A percentile compares a stretch with the other conserved stretches of the same genome.
Conservation (phyloP, 2,329 filamentous ascomycete genomes). For the Penicillium sp. region DNA sequence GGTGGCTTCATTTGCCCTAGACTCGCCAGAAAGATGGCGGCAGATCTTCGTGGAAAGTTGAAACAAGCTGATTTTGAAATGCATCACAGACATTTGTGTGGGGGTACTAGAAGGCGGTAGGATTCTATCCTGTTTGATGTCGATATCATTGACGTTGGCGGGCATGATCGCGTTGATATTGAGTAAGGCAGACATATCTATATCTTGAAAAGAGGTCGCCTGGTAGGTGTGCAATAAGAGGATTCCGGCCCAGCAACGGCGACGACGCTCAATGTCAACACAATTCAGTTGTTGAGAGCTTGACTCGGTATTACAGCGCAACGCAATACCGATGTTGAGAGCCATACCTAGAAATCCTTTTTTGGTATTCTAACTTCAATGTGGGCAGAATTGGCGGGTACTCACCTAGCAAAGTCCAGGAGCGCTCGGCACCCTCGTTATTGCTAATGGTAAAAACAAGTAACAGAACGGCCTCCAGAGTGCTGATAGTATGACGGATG, state of each 20-base stretch:
- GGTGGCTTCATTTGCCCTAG: slow-evolving; percentile 3
- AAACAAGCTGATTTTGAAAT: slow-evolving; percentile 30
- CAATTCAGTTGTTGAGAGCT: slow-evolving; percentile 7
- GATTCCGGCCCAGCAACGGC: slow-evolving; percentile 33
- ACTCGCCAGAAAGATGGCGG: slow-evolving; percentile 11
- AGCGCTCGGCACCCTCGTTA: slow-evolving; percentile 23
- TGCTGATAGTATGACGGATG: slow-evolving; percentile 27
- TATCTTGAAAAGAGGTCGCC: slow-evolving; percentile 23
- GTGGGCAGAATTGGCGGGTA: too few relatives aligned
- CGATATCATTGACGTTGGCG: slow-evolving; percentile 26
- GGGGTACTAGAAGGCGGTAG: slow-evolving; percentile 15
- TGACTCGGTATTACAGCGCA: slow-evolving; percentile 30
- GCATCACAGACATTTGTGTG: slow-evolving; percentile 35
- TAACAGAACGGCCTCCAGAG: slow-evolving; percentile 31
- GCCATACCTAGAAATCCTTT: too few relatives aligned
- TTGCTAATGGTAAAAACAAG: slow-evolving; percentile 31
- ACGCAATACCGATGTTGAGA: slow-evolving; percentile 29
- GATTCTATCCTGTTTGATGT: slow-evolving; percentile 14
- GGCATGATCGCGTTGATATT: slow-evolving; percentile 21
- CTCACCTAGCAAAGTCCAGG: slow-evolving; percentile 32
- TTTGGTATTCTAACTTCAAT: too few relatives aligned
- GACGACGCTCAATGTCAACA: slow-evolving; percentile 26
- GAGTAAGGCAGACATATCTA: slow-evolving; percentile 24
- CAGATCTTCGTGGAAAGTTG: slow-evolving; percentile 28
- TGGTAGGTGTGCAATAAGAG: slow-evolving; percentile 34